Evolutionary conservation across 768 basidiomycete species (phyloP), one percentile per base, ranked within the genome.

Genomic region (Strobilomyces echinocephalus): DNA sequence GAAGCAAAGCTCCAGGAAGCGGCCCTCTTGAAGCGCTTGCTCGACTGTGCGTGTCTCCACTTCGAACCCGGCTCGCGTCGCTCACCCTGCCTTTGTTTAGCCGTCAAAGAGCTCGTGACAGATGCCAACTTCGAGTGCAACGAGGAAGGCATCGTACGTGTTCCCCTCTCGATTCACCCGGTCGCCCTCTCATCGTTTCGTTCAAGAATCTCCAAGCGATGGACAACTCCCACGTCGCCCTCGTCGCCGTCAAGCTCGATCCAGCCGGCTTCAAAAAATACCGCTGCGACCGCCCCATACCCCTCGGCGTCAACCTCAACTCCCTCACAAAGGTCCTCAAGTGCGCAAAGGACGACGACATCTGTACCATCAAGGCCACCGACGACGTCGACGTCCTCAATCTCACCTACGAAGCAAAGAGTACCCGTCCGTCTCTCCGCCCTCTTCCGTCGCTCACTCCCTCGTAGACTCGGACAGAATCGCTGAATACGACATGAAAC

Each of bases 181-280:
- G 0, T 36, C 38, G 28, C 8, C 3, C 15, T 5, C 36, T 65
- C 20, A 59, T 20, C 36, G 1, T 38, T 0, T 24, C 8, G 8
- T 24, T 7, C 5, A 47, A 85, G 85, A 83, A 83, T 50, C 81
- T 99, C 5, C 95, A 98, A 76, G 97, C 95, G 4, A 99, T 98
- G 95, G 97, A 98, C 76, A 98, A 97, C 79, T 97, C 95, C 3
- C 95, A 98, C 72, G 95, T 99, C 64, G 97, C 95, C 1, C 88
- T 98, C 60, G 95, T 99, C 38, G 76, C 91, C 8, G 92, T 97
- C 44, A 81, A 87, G 56, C 80, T 99, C 30, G 74, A 86, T 38
- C 81, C 83, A 1, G 74, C 80, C 0, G 91, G 91, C 31, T 98
- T 99, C 79, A 79, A 82, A 62, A 76, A 79, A 49, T 99, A 87